Evolutionary conservation across 768 basidiomycete genomes (phyloP), one percentile per base, ranked within the genome.

Genomic region (Austroboletus eburneus): DNA sequence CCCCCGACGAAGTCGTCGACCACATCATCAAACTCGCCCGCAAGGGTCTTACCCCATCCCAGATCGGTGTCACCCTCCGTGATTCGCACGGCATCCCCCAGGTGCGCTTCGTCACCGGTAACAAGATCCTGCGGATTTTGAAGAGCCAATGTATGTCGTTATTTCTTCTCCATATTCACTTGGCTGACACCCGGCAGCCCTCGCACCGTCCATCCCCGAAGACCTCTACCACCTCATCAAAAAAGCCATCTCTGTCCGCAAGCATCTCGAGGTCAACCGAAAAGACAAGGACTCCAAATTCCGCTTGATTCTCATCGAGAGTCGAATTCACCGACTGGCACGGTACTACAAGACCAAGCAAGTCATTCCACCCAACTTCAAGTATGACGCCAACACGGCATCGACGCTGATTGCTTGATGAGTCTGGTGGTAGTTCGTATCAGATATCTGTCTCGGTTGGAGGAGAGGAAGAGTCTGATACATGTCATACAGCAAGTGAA

Each of bases 181-280:
- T 41, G 41, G 8, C 36, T 50, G 42, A 48, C 39, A 20, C 20
- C 7, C 12, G 34, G 18, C 29, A 95, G 93, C 91, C 74, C 88
- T 98, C 75, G 93, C 85, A 69, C 93, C 95, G 64, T 80, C 84
- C 73, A 90, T 98, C 76, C 95, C 95, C 61, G 95, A 99, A 83
- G 95, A 96, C 81, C 87, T 97, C 54, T 96, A 91, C 87, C 87
- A 92, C 81, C 85, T 96, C 72, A 87, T 98, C 83, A 97, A 97
- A 85, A 99, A 97, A 85, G 95, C 95, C 70, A 93, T 99, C 65
- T 79, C 91, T 62, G 92, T 99, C 65, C 92, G 94, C 74, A 98
- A 97, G 80, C 95, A 98, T 74, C 82, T 83, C 59, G 91, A 96
- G 72, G 78, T 80, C 63, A 97, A 96, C 87, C 85, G 95, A 69